Evolutionary conservation across 2,329 filamentous ascomycete genomes (phyloP).

Genomic region (Botrytis fabae): DNA sequence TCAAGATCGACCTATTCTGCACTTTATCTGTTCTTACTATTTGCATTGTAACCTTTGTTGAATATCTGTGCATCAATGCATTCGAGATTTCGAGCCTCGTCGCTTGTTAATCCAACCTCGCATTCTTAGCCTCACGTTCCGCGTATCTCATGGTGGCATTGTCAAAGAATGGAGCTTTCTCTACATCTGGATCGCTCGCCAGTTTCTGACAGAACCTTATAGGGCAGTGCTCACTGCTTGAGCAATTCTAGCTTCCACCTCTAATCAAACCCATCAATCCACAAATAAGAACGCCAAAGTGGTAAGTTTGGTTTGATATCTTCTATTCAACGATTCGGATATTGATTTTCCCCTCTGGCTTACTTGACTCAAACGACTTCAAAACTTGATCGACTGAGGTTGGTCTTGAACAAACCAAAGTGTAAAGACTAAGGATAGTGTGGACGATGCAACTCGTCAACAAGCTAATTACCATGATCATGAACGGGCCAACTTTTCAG

Average conservation of each 20-base stretch:
- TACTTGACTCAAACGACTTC: background rate
- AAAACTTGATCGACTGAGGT: background rate
- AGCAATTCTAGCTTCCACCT: background rate
- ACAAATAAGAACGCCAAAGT: background rate
- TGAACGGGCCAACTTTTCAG: no score
- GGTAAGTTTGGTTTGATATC: background rate
- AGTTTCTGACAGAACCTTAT: no score
- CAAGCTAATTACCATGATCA: background rate
- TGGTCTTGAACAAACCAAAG: background rate
- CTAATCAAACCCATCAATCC: background rate
- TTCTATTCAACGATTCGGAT: no score
- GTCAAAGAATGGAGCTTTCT: background rate
- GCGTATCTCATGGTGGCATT: background rate
- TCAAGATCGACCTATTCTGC: background rate
- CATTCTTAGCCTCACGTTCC: background rate
- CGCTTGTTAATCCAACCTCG: background rate
- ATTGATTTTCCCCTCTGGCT: background rate
- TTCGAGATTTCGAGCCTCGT: background rate
- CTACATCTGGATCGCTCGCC: background rate
- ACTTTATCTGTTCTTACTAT: background rate
- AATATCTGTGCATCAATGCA: background rate
- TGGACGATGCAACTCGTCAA: background rate
- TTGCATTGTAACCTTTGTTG: background rate
- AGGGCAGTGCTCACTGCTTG: background rate
- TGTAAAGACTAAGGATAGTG: background rate